Percentiles rank a stretch among this genome's conserved stretches.
phyloP scores from a whole-genome alignment of 1,284 basidiomycete genomes.

The Rhodotorula sp. region DNA sequence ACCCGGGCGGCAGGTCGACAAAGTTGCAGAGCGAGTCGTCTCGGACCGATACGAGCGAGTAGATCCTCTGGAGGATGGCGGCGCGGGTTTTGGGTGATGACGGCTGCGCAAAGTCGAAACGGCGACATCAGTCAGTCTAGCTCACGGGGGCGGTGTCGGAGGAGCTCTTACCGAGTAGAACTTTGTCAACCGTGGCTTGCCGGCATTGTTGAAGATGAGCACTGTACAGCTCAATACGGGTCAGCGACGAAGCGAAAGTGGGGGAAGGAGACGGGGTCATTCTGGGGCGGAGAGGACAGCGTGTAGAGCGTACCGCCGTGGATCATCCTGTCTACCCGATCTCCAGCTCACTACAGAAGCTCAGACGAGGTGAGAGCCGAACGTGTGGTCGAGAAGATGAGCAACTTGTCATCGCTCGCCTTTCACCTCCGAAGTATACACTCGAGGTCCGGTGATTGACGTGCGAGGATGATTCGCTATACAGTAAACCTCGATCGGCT shows the following conservation, averaged over 20 bases:
- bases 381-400: too few relatives aligned
- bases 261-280: not conserved
- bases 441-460: too few relatives aligned
- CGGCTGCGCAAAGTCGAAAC: slow-evolving; percentile 67
- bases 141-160: not conserved
- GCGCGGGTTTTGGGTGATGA: slow-evolving; percentile 50
- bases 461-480: too few relatives aligned
- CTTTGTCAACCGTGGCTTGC: slow-evolving; percentile 88
- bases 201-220: slow-evolving; percentile 67
- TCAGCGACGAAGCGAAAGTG: not conserved
- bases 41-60: slow-evolving; percentile 39
- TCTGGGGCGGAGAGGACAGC: too few relatives aligned
- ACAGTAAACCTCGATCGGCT: too few relatives aligned
- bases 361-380: too few relatives aligned
- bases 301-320: slow-evolving; percentile 14
- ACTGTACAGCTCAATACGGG: slow-evolving; percentile 10
- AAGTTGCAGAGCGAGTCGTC: slow-evolving; percentile 47
- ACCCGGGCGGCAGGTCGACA: slow-evolving; percentile 39
- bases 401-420: too few relatives aligned
- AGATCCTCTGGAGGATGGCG: slow-evolving; percentile 41
- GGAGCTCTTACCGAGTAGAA: slow-evolving; percentile 64
- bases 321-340: slow-evolving; percentile 8
- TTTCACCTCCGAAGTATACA: too few relatives aligned
- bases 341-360: too few relatives aligned
- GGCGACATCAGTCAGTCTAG: not conserved